Evolutionary conservation across 78 protist species (phyloP).

Genomic region (Dictyostelium brefeldianum): DNA sequence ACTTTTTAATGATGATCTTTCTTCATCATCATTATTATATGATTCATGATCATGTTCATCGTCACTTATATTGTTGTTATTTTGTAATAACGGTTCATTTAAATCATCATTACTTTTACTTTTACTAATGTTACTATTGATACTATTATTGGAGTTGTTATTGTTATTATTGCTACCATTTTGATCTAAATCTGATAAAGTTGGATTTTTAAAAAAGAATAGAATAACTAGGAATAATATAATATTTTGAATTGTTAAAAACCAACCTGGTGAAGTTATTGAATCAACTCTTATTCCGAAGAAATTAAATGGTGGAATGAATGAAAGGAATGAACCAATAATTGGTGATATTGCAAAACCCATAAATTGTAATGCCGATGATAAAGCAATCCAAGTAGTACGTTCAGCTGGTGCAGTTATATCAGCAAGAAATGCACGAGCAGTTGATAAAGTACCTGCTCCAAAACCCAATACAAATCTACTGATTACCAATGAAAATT

Average conservation of each 20-base stretch:
- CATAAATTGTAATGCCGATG: conserved; percentile 57
- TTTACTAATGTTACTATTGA: background rate
- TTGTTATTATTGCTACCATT: background rate
- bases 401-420: conserved; percentile 34
- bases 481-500: background rate
- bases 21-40: background rate
- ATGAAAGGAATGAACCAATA: conserved; percentile 12
- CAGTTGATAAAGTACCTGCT: conserved; percentile 50
- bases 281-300: background rate
- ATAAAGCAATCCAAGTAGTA: conserved; percentile 33
- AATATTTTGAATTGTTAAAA: conserved; percentile 5
- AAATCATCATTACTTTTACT: background rate
- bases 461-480: conserved; percentile 37
- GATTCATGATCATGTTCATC: background rate
- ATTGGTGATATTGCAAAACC: conserved; percentile 57
- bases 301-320: conserved; percentile 1
- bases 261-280: conserved; percentile 45
- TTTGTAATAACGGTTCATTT: background rate
- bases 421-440: conserved; percentile 44
- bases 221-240: background rate
- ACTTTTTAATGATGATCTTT: conserved; percentile 14
- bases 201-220: conserved; percentile 1
- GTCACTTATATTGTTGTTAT: background rate
- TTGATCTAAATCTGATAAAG: background rate
- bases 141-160: too few relatives aligned